Evolutionary conservation across 306 rosid species (phyloP), one percentile per base, ranked within the genome.

Genomic region (Trichosanthes cucumerina): DNA sequence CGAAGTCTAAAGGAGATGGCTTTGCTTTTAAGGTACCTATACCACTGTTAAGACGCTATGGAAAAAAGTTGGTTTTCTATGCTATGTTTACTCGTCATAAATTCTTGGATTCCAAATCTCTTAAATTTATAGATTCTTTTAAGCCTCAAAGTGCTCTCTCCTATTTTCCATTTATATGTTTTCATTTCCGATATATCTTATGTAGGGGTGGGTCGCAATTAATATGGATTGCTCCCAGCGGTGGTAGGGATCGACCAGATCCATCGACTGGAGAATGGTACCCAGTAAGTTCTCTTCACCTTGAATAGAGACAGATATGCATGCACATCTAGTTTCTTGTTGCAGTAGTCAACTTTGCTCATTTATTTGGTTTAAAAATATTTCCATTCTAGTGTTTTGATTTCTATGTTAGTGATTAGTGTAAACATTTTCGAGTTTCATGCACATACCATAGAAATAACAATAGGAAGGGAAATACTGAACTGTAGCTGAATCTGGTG

Each of bases 161-260:
- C 33, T 39, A 34, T 63, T 26, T 28, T 78, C 49, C 64, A 41
- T 62, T 46, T 78, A 26, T 78, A 62, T 28, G 23, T 31, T 34
- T 12, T 38, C 46, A 60, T 60, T 33, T n/a, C 63, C 26, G 34
- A 8, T 26, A 71, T 47, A 44, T 72, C 47, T 46, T 47, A 47
- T 44, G 26, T 83, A 96, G 99, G 91, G 84, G 89, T 79, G 98
- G 99, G 68, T 96, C 98, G 39, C 98, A 92, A 81, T 64, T 96
- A 62, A 79, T 96, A 75, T 96, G 99, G 99, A 90, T 96, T 88
- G 99, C 99, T 58, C 98, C 99, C 49, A 96, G 99, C 44, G 99
- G 99, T 14, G 99, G 99, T 23, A 90, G 99, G 89, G 99, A 96
- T 75, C 88, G 99, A 68, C 89, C 96, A 33, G 89, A 87, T 89